Evolutionary conservation across 768 basidiomycete genomes (phyloP), one percentile per base, ranked within the genome.

Genomic region (Amanita inopinata): DNA sequence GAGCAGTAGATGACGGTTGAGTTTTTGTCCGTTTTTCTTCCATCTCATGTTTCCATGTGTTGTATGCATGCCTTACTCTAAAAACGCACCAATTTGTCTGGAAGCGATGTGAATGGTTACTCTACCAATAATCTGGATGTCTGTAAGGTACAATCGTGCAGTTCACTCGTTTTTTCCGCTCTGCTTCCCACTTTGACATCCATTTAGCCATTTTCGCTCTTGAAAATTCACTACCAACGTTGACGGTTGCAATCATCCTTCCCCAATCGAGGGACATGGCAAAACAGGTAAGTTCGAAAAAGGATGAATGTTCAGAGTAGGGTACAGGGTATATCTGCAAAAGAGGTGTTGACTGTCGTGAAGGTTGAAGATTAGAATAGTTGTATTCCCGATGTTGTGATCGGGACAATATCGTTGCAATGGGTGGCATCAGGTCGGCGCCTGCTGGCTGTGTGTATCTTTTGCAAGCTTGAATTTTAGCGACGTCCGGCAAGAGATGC

Each of bases 281-380:
- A 58, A 97, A 97, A 58, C 90, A 93, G 8, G 91, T 94, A 49
- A 94, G 68, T 61, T 98, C 94, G 53, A 87, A 88, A 61, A 97
- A 97, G 24, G 87, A 91, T 23, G 87, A 90, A 58, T 98, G 94
- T 56, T 98, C 96, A 4, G 92, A 97, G 56, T 98, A 98, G 7
- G 81, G 85, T 42, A 88, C 80, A 40, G 87, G 84, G 54, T 81
- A 89, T 32, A 96, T 65, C 62, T 83, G 82, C 33, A 85, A 59
- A 23, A 65, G 61, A 11, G 76, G 50, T 11, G 81, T 83, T 8
- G 89, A 87, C 46, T 85, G 86, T 33, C 76, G 73, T 53, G 73
- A 75, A 15, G 78, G 73, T 32, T 70, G 74, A 11, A 94, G 68
- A 56, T 84, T 73, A 15, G 76, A 62, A 41, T 76, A 71, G 2